A percentile compares a stretch with the other conserved stretches of the same genome.
Conservation (phyloP, 306 rosid genomes). For the Vachellia collinsii region DNA sequence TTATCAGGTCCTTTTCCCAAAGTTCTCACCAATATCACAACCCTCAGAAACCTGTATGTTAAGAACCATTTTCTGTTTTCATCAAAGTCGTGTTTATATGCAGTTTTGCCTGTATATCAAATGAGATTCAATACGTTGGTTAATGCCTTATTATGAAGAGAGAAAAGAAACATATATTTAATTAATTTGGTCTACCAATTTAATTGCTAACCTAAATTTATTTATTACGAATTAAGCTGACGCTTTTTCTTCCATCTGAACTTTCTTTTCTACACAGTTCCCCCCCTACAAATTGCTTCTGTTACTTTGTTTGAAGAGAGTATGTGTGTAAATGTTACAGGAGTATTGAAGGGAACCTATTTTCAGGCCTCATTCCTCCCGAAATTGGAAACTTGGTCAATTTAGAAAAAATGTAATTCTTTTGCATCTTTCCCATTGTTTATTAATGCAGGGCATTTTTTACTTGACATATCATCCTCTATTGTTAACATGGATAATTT, state of each 20-base stretch:
- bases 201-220: not conserved
- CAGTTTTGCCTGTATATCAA: not conserved
- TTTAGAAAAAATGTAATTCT: conserved; percentile 73
- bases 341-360: conserved; percentile 83
- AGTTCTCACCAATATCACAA: conserved; percentile 76
- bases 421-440: conserved; percentile 16
- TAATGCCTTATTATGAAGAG: no score
- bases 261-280: not conserved
- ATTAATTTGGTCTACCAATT: not conserved
- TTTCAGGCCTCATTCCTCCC: conserved; percentile 69
- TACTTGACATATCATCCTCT: not conserved
- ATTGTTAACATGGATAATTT: conserved; percentile 32
- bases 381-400: conserved; percentile 68
- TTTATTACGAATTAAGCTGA: not conserved
- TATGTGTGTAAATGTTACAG: conserved; percentile 51
- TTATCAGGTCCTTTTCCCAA: conserved; percentile 91
- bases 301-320: conserved; percentile 6
- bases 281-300: conserved; percentile 10
- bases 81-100: conserved; percentile 7
- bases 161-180: no score
- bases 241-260: not conserved
- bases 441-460: not conserved
- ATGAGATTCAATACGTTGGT: not conserved
- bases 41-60: conserved; percentile 84
- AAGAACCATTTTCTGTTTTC: conserved; percentile 31